A percentile compares a stretch with the other conserved stretches of the same genome.
phyloP scores from a whole-genome alignment of 345 rosid species.

The Eucalyptus tenuipes region DNA sequence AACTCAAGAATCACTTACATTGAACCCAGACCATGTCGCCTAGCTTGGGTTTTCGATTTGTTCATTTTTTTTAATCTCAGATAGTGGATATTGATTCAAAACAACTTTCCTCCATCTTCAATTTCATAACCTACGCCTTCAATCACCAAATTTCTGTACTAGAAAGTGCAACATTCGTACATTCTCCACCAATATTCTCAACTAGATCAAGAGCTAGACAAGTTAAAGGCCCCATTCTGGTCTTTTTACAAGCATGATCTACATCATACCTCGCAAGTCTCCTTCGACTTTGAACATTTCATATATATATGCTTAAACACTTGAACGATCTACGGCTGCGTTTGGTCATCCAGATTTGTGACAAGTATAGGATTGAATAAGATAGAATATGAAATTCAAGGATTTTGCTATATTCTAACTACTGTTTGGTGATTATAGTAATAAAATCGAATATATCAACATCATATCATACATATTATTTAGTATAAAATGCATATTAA shows the following conservation, averaged over 20 bases:
- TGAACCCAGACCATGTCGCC: not conserved
- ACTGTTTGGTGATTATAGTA: rapidly evolving
- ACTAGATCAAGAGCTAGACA: no score
- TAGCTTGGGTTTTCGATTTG: not conserved
- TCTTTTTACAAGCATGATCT: no score
- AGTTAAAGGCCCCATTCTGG: no score
- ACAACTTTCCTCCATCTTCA: not conserved
- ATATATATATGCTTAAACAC: no score
- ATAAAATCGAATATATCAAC: rapidly evolving
- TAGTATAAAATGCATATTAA: no score
- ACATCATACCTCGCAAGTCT: no score
- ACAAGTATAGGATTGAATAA: rapidly evolving
- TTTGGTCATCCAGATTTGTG: rapidly evolving
- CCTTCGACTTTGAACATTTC: no score
- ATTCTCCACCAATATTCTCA: no score
- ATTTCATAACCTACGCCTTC: not conserved
- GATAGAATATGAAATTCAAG: rapidly evolving
- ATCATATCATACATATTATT: rapidly evolving
- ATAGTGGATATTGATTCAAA: not conserved
- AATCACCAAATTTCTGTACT: not conserved
- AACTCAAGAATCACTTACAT: not conserved
- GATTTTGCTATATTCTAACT: rapidly evolving
- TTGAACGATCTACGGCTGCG: rapidly evolving
- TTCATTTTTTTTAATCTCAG: not conserved
- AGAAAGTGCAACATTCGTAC: not conserved